Evolutionary conservation across 352 stramenopile species (phyloP), one percentile per base, ranked within the genome.

Genomic region (Aphanomyces cochlioides): DNA sequence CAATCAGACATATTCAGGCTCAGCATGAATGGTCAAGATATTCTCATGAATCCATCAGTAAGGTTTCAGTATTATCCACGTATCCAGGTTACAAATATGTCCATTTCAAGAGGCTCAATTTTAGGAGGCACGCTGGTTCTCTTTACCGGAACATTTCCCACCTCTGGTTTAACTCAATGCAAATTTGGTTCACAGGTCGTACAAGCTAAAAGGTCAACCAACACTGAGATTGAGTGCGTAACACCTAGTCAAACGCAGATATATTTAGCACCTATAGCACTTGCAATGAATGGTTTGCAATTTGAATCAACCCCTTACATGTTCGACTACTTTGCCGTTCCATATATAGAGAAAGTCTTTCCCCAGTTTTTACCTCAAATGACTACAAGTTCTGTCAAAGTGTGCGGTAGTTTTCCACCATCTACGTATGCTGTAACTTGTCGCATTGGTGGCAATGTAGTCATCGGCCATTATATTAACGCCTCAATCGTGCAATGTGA

Each of bases 71-170:
- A 69, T 50, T 58, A 70, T 19, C 4, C 36, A 10, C 3, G 47
- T 10, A 5, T 50, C 28, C 10, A 13, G 5, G 10, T 63, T 8
- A 47, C 15, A 5, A 17, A 21, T 6, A 7, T 70, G 5, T 38
- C 47, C 7, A 21, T 37, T 1, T 34, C 64, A 6, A 45, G 17
- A 10, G 79, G 78, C 4, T 72, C 74, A 56, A 58, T 72, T 21
- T 78, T 68, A 0, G 78, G 79, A 53, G 77, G 72, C 37, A 79
- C 77, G 1, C 59, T 38, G 53, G 72, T 85, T 48, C 21, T 74
- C 3, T 58, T 85, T 5, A 73, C 45, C 13, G 75, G 67, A 7
- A 56, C 67, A 21, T 78, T 80, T 56, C n/a, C 73, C 1, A 38
- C 39, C 0, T 73, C 77, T n/a, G 34, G 47, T 2, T 53, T 74